Base-by-base conservation (phyloP, 73 alveolate genomes). In the Paramecium octaurelia region DNA sequence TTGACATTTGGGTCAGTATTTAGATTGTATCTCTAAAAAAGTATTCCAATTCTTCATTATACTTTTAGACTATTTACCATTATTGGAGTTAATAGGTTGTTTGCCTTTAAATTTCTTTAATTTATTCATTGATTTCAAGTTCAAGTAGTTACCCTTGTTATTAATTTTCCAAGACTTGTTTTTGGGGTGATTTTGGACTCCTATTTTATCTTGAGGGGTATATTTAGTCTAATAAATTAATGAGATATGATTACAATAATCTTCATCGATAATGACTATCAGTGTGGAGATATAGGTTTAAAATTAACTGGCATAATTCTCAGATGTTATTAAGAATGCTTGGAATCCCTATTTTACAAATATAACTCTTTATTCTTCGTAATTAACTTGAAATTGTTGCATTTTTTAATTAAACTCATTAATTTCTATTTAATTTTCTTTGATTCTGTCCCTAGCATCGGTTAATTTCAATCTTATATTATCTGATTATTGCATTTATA, bases 31-130 rank as follows among this genome's bases (percentile, higher is more conserved):
- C 91, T 21, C 29, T 44, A 42, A 80, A 44, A 9, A 80, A 80
- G 3, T 23, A 31, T 11, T 80, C 91, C n/a, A 80, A 23, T 80
- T 80, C 91, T 46, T 80, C 91, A 80, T 80, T 48, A 80, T 80
- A 80, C 44, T 80, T 80, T 48, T 80, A 35, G 10, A 80, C 43
- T 24, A 35, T 9, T 20, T 40, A 20, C 70, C 70, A 80, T 43
- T 80, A 21, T 43, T 80, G 12, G 18, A 80, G 38, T 24, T 20
- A 23, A 48, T 43, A 80, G 9, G 48, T 35, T 3, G 91, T 80
- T 48, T 40, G 46, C 21, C 75, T 40, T 43, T 43, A 42, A 80
- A 43, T 43, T 43, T 44, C 91, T 46, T 48, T 80, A 0, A 80
- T 24, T 23, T 80, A 46, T 42, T 80, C 91, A 80, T 44, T 23